Base-by-base conservation (phyloP, 2,329 filamentous ascomycete species). In the Colletotrichum melonis region DNA sequence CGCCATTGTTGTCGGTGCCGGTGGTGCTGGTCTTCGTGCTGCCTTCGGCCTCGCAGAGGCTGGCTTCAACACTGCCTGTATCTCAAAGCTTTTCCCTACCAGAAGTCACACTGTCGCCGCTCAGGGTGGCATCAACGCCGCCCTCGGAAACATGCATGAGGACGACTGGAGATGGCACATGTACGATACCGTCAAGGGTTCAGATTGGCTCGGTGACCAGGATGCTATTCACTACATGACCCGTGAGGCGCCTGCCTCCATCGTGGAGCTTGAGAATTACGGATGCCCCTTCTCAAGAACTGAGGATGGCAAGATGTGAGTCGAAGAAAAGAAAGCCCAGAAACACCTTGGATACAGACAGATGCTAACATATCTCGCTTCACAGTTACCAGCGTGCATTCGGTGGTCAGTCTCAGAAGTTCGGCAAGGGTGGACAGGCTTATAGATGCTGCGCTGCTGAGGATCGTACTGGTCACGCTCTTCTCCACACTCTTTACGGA, bases 111-210 rank as follows among this genome's bases (percentile, higher is more conserved):
- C 94, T 9, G 94, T 97, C 79, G 94, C 94, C 72, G 91, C 91
- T 54, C 91, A 93, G 84, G 94, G 94, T 82, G 94, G 94, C 81
- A 96, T 97, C 88, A 97, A 97, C 83, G 94, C 94, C 69, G 94
- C 94, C 64, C 89, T 97, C 69, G 94, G 94, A 81, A 98, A 97
- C 88, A 98, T 98, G 95, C 95, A 98, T 89, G 91, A 96, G 88
- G 95, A 98, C 81, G 95, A 98, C 87, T 98, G 95, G 95, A 92
- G 95, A 88, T 98, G 95, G 95, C 95, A 98, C 87, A 98, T 98
- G 95, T 98, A 98, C 88, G 95, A 98, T 84, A 98, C 95, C 56
- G 95, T 98, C 82, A 98, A 98, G 89, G 95, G 95, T 77, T 97
- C 94, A 77, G 95, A 98, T 88, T 98, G 95, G 95, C 91, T 98